A percentile compares a stretch with the other conserved stretches of the same genome.
These are phyloP conservation scores for Candida odintsovae DNA, from an alignment of 805 yeast genomes.

Conservation along the genomic window DNA sequence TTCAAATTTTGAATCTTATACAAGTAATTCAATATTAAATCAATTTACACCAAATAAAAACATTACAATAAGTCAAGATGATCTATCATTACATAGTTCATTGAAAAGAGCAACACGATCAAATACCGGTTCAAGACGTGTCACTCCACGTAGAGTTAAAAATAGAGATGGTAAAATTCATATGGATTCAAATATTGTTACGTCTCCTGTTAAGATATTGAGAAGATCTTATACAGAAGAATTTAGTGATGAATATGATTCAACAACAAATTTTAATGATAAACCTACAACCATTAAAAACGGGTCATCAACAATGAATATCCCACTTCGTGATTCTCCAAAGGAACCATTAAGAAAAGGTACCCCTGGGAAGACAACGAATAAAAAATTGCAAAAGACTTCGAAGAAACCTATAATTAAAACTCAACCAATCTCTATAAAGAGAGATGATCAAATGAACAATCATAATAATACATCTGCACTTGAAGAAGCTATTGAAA, in stretches of 20 bases:
- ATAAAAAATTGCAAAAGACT: too few relatives aligned
- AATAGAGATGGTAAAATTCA: neutral
- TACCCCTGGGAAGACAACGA: conserved; percentile 11
- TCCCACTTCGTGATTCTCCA: conserved; percentile 19
- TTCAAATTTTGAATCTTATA: conserved; percentile 15
- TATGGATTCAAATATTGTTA: conserved; percentile 17
- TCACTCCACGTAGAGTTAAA: neutral
- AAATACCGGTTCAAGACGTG: neutral
- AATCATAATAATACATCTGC: neutral
- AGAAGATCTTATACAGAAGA: conserved; percentile 7
- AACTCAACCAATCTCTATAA: neutral
- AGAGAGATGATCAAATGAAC: neutral
- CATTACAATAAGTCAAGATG: neutral
- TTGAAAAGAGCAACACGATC: conserved; percentile 4
- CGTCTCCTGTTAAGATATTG: conserved; percentile 20
- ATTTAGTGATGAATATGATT: conserved; percentile 11
- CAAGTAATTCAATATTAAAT: conserved; percentile 15
- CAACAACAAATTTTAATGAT: conserved; percentile 4
- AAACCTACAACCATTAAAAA: neutral
- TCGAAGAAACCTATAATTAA: conserved; percentile 1
- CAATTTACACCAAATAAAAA: conserved; percentile 17
- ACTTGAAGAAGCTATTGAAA: neutral
- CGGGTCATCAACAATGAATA: conserved; percentile 6
- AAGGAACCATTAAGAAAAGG: conserved; percentile 19
- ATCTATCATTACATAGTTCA: neutral